Evolutionary conservation across 1,284 basidiomycete species (phyloP).

Genomic region (Hemileia vastatrix): DNA sequence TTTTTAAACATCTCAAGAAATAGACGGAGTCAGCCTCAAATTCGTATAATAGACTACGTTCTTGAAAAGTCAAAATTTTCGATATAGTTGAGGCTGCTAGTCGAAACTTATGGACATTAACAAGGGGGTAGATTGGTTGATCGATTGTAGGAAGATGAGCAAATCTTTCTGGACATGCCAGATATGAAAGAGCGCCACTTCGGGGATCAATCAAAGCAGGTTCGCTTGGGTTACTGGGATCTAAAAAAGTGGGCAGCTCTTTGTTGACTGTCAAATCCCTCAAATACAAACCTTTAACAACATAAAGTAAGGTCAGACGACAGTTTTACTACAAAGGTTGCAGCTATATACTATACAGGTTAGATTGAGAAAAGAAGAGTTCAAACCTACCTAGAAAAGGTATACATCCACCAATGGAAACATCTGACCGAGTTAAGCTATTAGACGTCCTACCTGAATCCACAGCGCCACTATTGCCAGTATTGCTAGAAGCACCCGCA

Average conservation of each 20-base stretch:
- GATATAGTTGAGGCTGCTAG: conserved; percentile 66
- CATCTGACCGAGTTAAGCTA: neutral
- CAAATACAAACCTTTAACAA: conserved; percentile 59
- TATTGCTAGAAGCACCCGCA: neutral
- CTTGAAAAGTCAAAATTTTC: conserved; percentile 64
- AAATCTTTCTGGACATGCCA: conserved; percentile 65
- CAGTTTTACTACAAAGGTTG: no score
- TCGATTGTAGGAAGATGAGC: conserved; percentile 50
- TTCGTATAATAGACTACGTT: conserved; percentile 59
- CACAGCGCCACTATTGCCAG: neutral
- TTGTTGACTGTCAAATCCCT: conserved; percentile 59
- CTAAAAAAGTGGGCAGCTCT: conserved; percentile 66
- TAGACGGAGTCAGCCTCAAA: conserved; percentile 61
- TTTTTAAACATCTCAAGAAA: conserved; percentile 62
- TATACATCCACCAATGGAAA: conserved; percentile 15
- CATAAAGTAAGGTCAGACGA: conserved; percentile 4
- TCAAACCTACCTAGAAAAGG: conserved; percentile 18
- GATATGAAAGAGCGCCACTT: conserved; percentile 57
- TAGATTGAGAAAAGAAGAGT: neutral
- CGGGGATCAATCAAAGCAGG: conserved; percentile 57
- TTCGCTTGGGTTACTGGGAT: conserved; percentile 65
- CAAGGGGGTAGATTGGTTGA: conserved; percentile 58
- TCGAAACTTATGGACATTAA: conserved; percentile 79
- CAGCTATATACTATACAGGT: no score
- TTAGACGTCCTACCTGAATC: no score